Evolutionary conservation across 2,329 filamentous ascomycete species (phyloP).

Genomic region (Macrophomina pseudophaseolina): DNA sequence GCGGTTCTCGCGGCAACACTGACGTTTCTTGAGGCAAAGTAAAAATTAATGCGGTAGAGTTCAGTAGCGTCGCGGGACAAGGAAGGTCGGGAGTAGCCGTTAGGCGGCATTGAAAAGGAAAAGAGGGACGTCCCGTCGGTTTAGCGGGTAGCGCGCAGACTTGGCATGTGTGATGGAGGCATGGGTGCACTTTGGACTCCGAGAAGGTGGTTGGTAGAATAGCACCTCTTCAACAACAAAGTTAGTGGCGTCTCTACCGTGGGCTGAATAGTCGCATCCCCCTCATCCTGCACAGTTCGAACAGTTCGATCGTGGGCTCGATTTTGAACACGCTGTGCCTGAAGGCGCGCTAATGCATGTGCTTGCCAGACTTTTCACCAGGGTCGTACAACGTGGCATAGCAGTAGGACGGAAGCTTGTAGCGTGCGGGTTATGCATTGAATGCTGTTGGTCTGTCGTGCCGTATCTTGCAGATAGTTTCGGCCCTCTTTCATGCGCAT

Average conservation of each 20-base stretch:
- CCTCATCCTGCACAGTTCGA: background rate
- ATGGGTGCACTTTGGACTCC: background rate
- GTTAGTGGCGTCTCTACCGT: conserved; percentile 11
- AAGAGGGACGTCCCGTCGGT: conserved; percentile 5
- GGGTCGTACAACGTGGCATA: conserved; percentile 23
- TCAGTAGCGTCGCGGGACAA: background rate
- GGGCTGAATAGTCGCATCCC: background rate
- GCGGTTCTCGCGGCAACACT: conserved; percentile 8
- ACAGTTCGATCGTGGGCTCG: background rate
- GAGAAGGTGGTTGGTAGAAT: background rate
- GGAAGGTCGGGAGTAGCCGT: conserved; percentile 14
- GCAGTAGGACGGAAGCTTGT: conserved; percentile 22
- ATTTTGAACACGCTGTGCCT: conserved; percentile 3
- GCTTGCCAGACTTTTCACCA: conserved; percentile 1
- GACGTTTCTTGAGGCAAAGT: background rate
- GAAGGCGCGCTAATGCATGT: conserved; percentile 15
- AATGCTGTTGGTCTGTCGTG: conserved; percentile 12
- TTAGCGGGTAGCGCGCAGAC: conserved; percentile 8
- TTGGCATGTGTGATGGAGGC: conserved; percentile 6
- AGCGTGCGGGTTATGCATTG: conserved; percentile 15
- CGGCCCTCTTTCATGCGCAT: conserved; percentile 16
- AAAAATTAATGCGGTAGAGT: background rate
- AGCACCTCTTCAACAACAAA: conserved; percentile 1
- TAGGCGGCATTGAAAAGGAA: conserved; percentile 2
- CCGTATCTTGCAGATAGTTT: conserved; percentile 15